Evolutionary conservation across 2,329 filamentous ascomycete genomes (phyloP).

Genomic region (Paracoccidioides lutzii): DNA sequence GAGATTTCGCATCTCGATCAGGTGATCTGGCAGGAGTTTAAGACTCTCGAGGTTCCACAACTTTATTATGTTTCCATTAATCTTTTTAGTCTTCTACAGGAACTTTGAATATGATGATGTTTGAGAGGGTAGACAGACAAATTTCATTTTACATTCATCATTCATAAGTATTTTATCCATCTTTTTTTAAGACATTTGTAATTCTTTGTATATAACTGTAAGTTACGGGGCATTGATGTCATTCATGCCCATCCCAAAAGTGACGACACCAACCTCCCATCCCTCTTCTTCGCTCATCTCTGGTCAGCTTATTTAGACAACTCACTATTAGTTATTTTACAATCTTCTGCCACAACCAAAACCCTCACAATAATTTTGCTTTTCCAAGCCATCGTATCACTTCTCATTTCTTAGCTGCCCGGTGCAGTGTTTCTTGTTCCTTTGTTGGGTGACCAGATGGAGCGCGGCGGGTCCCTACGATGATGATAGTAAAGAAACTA

Average conservation of each 20-base stretch:
- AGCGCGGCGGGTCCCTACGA: not conserved
- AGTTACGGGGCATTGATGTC: not conserved
- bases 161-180: no score
- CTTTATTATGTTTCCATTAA: no score
- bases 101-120: no score
- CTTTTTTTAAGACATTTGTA: no score
- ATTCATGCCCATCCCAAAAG: not conserved
- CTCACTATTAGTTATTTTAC: not conserved
- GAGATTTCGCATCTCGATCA: no score
- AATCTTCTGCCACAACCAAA: not conserved
- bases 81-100: no score
- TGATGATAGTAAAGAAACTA: not conserved
- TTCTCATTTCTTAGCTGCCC: not conserved
- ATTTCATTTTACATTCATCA: no score
- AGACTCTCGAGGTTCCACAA: no score
- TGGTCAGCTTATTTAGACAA: not conserved
- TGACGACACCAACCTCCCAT: not conserved
- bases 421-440: not conserved
- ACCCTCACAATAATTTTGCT: not conserved
- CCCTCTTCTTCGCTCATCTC: not conserved
- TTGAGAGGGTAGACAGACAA: no score
- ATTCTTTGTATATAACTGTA: no score
- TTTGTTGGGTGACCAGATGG: not conserved
- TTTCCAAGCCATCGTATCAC: not conserved
- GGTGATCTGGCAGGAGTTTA: no score